Evolutionary conservation across 352 stramenopile genomes (phyloP), one percentile per base, ranked within the genome.

Genomic region (Thalassiosira mediterranea): DNA sequence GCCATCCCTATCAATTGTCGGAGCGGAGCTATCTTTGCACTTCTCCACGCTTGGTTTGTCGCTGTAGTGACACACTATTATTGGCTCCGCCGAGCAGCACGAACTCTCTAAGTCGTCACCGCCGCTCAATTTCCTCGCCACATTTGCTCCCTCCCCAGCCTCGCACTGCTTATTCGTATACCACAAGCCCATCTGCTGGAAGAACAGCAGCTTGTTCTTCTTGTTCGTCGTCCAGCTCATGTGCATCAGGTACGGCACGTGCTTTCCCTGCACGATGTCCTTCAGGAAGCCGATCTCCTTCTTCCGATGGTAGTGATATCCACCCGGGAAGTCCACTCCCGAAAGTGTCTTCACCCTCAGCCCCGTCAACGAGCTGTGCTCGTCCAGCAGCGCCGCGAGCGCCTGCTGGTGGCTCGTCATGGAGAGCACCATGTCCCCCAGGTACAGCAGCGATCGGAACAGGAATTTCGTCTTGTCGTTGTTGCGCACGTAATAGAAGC

Each of bases 191-290:
- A 93, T 79, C 81, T 94, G 87, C 51, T 86, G 46, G 26, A 81
- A 68, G 49, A 82, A 81, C 28, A 71, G 46, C 10, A 78, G 7
- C 51, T 84, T 87, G 26, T 87, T 82, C 0, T 63, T 52, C 54
- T 86, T 86, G 59, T 86, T 86, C 53, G 73, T 58, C 15, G 90
- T 95, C 90, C 90, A 95, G 7, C 19, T 10, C 44, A 94, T 94
- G 66, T 95, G 90, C 25, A 93, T 86, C 4, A 91, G 69, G 34
- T 87, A 87, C 32, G 84, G 73, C 47, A 80, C 82, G 8, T 60
- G 58, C 26, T 83, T 65, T 1, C 72, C 76, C 15, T 48, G 66
- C 29, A 88, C 53, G 23, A 93, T 83, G 11, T 73, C 28, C 58
- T 72, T 82, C 81, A 94, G 93, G 17, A 66, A 86, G 40, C 80